Evolutionary conservation across 1,284 basidiomycete genomes (phyloP), one percentile per base, ranked within the genome.

Genomic region (Fomitopsis pinicola): DNA sequence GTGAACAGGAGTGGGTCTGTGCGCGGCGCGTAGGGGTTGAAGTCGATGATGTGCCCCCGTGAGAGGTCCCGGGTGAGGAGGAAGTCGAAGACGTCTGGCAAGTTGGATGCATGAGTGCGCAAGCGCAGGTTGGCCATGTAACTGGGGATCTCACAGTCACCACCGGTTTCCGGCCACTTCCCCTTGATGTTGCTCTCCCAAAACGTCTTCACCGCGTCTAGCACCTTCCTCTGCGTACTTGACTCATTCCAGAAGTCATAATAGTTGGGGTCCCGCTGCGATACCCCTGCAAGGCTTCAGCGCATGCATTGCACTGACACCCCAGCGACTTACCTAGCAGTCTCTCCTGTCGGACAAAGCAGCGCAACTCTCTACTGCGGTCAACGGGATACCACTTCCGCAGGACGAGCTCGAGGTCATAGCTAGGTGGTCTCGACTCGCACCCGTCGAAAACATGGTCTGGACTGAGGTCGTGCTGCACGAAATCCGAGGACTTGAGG

Each of bases 401-500:
- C 62, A 98, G 79, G 1, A 97, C 88, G n/a, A 99, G 83, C 71
- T 97, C 94, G 2, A 96, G 79, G 33, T 84, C 78, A 66, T 92
- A 90, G 26, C n/a, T 44, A 59, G 30, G 42, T 4, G 52, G 45
- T 33, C 64, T 55, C 5, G 68, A 60, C 22, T 67, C 70, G 65
- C 88, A 89, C 0, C 84, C 87, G 17, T 84, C 82, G 62, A 92
- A 91, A 15, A 92, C 85, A 42, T 70, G 78, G 17, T 78, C 79
- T 5, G 77, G 70, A 64, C 82, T 82, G 4, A 97, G 73, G 71
- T 96, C 96, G 66, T 97, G 92, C 7, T 85, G 82, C 52, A 95
- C 80, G 67, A 97, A 97, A 72, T 98, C 94, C 54, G 92, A 95
- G 2, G 92, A 93, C 75, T 99, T 99, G 65, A 99, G 82, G 0